Conservation (phyloP, 208 protist species). For the Leishmania gerbilli region DNA sequence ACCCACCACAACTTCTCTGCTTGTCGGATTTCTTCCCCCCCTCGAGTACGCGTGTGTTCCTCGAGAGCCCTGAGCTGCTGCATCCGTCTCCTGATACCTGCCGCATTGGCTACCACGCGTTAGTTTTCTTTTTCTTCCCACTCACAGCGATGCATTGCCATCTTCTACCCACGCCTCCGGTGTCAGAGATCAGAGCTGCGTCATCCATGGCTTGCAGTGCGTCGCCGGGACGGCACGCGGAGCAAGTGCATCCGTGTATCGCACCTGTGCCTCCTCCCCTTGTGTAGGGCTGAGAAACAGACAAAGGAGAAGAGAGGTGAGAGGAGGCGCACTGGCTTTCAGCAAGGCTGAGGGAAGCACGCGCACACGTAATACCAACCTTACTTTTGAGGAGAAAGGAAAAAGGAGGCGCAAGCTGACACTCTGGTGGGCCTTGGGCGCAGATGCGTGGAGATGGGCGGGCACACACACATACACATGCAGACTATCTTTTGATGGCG, state of each 20-base stretch:
- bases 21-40: background rate
- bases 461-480: background rate
- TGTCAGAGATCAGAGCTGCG: background rate
- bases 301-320: background rate
- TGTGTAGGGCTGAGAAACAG: background rate
- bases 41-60: background rate
- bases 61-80: background rate
- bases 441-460: background rate
- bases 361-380: background rate
- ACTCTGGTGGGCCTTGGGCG: background rate
- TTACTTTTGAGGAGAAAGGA: background rate
- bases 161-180: background rate
- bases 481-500: background rate
- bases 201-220: background rate
- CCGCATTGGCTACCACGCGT: background rate
- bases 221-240: background rate
- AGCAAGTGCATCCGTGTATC: background rate
- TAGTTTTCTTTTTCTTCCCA: background rate
- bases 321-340: background rate
- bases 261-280: background rate
- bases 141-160: background rate
- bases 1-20: background rate
- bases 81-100: background rate
- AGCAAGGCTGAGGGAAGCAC: background rate
- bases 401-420: background rate